Conservation (phyloP, 225 moss, liverwort and hornwort species). For the Antitrichia curtipendula region DNA sequence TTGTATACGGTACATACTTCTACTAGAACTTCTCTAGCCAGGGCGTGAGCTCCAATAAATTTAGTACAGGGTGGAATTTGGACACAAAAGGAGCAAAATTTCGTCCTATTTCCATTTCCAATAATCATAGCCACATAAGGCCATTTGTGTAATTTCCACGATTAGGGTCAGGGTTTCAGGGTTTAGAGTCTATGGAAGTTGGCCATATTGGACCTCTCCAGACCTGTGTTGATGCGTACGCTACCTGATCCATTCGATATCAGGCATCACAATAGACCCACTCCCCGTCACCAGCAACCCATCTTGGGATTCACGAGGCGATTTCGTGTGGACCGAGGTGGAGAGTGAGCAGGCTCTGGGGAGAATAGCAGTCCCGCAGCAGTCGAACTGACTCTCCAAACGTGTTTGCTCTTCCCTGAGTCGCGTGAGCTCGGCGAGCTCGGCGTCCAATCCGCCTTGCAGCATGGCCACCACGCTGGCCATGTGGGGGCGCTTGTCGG, state of each 20-base stretch:
- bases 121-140: not conserved
- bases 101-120: not conserved
- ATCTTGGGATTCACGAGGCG: not conserved
- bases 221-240: too few species aligned
- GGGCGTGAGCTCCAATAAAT: too few species aligned
- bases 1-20: not conserved
- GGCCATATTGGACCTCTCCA: not conserved
- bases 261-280: not conserved
- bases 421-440: not conserved
- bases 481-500: constrained; percentile 27
- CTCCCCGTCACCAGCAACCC: not conserved
- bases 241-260: not conserved
- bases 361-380: not conserved
- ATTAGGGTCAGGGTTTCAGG: not conserved
- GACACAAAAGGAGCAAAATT: not conserved
- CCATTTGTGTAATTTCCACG: not conserved
- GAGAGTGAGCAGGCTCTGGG: not conserved
- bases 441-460: constrained; percentile 17
- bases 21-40: too few species aligned
- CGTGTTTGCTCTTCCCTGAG: not conserved
- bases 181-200: not conserved
- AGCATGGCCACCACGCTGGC: constrained; percentile 33
- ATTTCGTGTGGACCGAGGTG: not conserved
- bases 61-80: not conserved
- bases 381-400: constrained; percentile 1